Evolutionary conservation across 129 eudicot genomes (phyloP).

Genomic region (Tagetes erecta): DNA sequence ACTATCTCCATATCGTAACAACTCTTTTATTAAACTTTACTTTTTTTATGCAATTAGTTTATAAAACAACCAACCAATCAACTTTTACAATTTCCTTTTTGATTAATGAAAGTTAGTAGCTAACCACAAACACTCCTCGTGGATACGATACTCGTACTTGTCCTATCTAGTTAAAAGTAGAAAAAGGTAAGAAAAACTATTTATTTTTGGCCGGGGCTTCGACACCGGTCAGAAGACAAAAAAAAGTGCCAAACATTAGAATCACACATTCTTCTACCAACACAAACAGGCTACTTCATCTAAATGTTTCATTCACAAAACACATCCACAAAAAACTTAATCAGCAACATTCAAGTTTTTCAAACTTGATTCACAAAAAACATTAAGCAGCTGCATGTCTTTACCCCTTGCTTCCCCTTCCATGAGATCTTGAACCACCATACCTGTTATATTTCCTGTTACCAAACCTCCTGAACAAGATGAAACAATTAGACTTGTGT

Average conservation of each 20-base stretch:
- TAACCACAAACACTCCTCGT: no score
- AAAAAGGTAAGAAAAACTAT: no score
- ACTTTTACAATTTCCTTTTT: no score
- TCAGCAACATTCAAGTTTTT: background rate
- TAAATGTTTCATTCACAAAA: background rate
- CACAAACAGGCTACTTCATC: background rate
- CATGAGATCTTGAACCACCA: slow-evolving; percentile 26
- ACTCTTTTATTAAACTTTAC: no score
- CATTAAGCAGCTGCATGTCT: background rate
- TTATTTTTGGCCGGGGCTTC: no score
- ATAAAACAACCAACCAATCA: no score
- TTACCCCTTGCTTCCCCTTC: slow-evolving; percentile 25
- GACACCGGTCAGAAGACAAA: no score
- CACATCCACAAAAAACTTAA: background rate
- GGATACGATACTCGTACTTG: no score
- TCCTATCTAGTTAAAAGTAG: no score
- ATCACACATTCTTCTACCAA: background rate
- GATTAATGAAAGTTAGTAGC: no score
- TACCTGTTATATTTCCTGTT: slow-evolving; percentile 5
- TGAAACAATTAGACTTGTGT: background rate
- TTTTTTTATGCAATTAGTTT: no score
- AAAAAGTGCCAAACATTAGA: background rate
- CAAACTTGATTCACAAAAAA: background rate
- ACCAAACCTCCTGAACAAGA: slow-evolving; percentile 24
- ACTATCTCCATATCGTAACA: no score